Conservation (phyloP, 345 rosid genomes). For the Hirschfeldia incana region DNA sequence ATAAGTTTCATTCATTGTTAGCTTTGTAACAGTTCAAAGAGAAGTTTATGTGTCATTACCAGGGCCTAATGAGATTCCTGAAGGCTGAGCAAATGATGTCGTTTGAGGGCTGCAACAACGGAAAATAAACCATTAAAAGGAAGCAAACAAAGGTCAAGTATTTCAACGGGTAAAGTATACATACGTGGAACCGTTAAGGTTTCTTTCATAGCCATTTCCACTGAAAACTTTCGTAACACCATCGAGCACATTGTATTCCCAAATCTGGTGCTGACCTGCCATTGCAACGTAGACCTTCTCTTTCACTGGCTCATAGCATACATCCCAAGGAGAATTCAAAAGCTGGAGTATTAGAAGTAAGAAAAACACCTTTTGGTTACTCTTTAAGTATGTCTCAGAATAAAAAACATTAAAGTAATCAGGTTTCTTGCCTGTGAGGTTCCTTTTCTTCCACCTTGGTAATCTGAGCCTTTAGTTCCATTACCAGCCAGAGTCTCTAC, state of each 20-base stretch:
- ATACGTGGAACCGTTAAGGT: conserved; percentile 86
- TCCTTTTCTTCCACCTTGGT: conserved; percentile 78
- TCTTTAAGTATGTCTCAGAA: background rate
- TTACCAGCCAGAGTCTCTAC: conserved; percentile 90
- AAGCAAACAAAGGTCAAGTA: background rate
- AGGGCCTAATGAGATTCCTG: conserved; percentile 76
- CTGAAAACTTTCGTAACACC: conserved; percentile 78
- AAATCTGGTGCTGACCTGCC: conserved; percentile 99
- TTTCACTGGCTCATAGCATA: conserved; percentile 66
- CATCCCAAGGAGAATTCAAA: conserved; percentile 97
- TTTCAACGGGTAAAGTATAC: background rate
- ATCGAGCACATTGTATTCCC: conserved; percentile 70
- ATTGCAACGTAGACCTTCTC: conserved; percentile 87
- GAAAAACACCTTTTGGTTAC: conserved; percentile 6
- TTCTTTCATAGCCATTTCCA: conserved; percentile 92
- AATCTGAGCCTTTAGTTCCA: conserved; percentile 93
- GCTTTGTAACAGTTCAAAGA: background rate
- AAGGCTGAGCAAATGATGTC: conserved; percentile 93
- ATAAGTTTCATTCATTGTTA: background rate
- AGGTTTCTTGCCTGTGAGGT: conserved; percentile 46
- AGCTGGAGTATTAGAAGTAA: conserved; percentile 48
- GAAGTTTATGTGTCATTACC: conserved; percentile 45
- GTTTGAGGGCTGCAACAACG: conserved; percentile 57
- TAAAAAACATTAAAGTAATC: background rate
- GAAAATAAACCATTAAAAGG: background rate